Percentiles rank a stretch among this genome's conserved stretches.
These are phyloP conservation scores for Pisolithus sp. DNA, from an alignment of 768 basidiomycete genomes.

Conservation along the genomic window DNA sequence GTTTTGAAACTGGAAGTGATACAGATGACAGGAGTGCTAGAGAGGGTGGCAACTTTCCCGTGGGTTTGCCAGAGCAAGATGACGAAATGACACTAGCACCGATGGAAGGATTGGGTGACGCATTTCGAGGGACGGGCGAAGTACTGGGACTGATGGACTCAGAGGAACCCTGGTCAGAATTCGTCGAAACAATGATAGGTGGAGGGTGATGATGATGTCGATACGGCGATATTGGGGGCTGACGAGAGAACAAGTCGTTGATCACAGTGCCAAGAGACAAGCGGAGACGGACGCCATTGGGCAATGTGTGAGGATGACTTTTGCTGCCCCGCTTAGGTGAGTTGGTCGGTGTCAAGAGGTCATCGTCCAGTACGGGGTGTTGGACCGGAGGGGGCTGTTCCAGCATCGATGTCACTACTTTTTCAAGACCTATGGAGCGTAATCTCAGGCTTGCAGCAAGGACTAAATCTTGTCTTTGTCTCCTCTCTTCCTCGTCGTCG, in stretches of 20 bases:
- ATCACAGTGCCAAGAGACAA: slow-evolving; percentile 70
- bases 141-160: slow-evolving; percentile 16
- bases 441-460: slow-evolving; percentile 61
- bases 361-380: slow-evolving; percentile 46
- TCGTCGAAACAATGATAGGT: slow-evolving; percentile 25
- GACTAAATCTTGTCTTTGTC: slow-evolving; percentile 51
- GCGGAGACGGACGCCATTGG: slow-evolving; percentile 75
- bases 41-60: slow-evolving; percentile 24
- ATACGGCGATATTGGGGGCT: slow-evolving; percentile 41
- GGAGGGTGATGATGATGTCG: slow-evolving; percentile 30
- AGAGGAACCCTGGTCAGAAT: slow-evolving; percentile 20
- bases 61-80: background rate
- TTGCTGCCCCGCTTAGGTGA: slow-evolving; percentile 35
- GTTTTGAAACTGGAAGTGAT: slow-evolving; percentile 12
- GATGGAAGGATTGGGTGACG: slow-evolving; percentile 20
- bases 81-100: slow-evolving; percentile 15
- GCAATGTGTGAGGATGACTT: slow-evolving; percentile 54
- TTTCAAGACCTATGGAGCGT: slow-evolving; percentile 77
- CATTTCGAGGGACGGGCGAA: slow-evolving; percentile 19
- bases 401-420: slow-evolving; percentile 75
- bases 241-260: slow-evolving; percentile 76
- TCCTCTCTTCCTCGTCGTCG: slow-evolving; percentile 54
- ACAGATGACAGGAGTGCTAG: slow-evolving; percentile 24
- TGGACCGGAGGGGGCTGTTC: slow-evolving; percentile 67
- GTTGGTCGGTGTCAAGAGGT: slow-evolving; percentile 44